Percentiles rank a stretch among this genome's conserved stretches.
Evolutionary conservation across 257 asterid species (phyloP).

Genomic region (Osmanthus fragrans): DNA sequence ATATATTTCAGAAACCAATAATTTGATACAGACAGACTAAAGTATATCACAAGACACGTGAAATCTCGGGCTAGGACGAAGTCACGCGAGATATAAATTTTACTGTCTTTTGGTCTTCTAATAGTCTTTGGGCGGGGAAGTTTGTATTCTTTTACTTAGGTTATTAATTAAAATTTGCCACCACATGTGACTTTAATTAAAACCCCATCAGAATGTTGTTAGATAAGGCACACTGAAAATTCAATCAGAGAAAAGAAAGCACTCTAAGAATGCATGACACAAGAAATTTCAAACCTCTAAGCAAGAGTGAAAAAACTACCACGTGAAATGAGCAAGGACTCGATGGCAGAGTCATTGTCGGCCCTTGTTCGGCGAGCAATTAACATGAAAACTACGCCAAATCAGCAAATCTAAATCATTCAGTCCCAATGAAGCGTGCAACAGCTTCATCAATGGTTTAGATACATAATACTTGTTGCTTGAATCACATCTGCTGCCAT

Average conservation of each 20-base stretch:
- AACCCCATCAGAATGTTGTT: not conserved
- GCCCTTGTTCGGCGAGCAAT: not conserved
- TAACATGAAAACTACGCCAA: not conserved
- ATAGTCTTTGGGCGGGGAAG: too few species aligned
- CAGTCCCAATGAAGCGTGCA: slow-evolving; percentile 50
- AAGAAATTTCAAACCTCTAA: not conserved
- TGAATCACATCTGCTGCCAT: slow-evolving; percentile 74
- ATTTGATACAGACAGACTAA: too few species aligned
- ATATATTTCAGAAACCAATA: too few species aligned
- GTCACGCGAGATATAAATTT: too few species aligned
- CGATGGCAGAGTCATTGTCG: not conserved
- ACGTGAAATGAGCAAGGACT: slow-evolving; percentile 4
- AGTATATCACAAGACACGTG: too few species aligned
- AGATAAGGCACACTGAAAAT: not conserved
- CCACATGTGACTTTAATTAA: too few species aligned
- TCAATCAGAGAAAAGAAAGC: not conserved
- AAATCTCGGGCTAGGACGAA: too few species aligned
- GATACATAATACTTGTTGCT: slow-evolving; percentile 59
- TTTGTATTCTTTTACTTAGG: too few species aligned
- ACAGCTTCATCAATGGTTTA: slow-evolving; percentile 70
- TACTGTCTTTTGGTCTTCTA: too few species aligned
- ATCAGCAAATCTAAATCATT: slow-evolving; percentile 23
- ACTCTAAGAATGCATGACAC: not conserved
- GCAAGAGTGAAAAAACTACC: slow-evolving; percentile 11
- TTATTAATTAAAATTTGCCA: too few species aligned